These are phyloP conservation scores for Pulveroboletus sp. DNA, from an alignment of 768 basidiomycete species.

Conservation along the genomic window DNA sequence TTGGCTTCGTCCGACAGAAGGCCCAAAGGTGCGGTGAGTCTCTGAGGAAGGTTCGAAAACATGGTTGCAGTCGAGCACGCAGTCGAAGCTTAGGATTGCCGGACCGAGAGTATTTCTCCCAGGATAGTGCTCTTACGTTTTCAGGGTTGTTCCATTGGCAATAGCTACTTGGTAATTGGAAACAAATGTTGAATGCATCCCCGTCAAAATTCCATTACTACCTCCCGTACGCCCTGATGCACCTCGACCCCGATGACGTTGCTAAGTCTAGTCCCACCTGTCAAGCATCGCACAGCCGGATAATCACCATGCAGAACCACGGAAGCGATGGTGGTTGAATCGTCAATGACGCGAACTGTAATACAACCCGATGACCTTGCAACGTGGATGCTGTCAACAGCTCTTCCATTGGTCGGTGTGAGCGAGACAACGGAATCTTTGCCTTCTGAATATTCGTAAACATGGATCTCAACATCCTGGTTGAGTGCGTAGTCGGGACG, in stretches of 20 bases:
- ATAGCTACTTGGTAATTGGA: no score
- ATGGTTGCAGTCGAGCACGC: conserved; percentile 29
- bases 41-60: conserved; percentile 71
- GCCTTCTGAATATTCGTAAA: conserved; percentile 51
- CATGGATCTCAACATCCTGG: conserved; percentile 43
- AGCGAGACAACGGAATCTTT: conserved; percentile 21
- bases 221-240: conserved; percentile 2
- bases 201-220: conserved; percentile 9
- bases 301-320: conserved; percentile 15
- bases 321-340: conserved; percentile 7
- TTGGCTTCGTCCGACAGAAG: conserved; percentile 84
- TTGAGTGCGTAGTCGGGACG: conserved; percentile 39
- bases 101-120: conserved; percentile 4
- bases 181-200: neutral
- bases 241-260: neutral
- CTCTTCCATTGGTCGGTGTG: conserved; percentile 5
- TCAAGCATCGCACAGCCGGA: conserved; percentile 3
- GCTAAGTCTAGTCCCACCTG: conserved; percentile 8
- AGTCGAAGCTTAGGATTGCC: neutral
- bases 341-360: conserved; percentile 3
- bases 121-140: no score
- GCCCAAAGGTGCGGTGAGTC: conserved; percentile 71
- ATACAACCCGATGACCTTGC: conserved; percentile 12
- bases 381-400: conserved; percentile 5
- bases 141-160: no score